phyloP scores from a whole-genome alignment of 345 rosid genomes.

The Gossypium bickii region DNA sequence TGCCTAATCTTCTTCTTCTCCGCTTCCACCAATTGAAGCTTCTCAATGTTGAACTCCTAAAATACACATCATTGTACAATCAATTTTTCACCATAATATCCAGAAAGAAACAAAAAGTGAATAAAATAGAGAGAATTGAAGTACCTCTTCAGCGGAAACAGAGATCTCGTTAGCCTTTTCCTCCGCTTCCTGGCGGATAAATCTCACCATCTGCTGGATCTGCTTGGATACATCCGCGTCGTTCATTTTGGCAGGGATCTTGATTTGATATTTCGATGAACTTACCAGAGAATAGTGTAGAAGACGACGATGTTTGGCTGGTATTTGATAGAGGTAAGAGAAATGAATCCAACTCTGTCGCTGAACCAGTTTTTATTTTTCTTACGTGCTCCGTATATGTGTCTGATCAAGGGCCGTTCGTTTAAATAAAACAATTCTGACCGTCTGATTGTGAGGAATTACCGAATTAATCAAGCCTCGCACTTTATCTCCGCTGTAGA shows the following conservation, averaged over 20 bases:
- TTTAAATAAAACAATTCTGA: background rate
- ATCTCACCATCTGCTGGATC: slow-evolving; percentile 98
- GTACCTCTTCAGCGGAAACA: slow-evolving; percentile 89
- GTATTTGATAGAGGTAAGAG: background rate
- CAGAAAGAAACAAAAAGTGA: background rate
- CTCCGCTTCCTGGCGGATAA: slow-evolving; percentile 95
- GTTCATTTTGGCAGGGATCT: slow-evolving; percentile 58
- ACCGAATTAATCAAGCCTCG: too few species aligned
- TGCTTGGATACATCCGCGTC: slow-evolving; percentile 91
- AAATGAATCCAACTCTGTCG: background rate
- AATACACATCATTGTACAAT: background rate
- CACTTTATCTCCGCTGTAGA: too few species aligned
- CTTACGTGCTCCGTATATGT: background rate
- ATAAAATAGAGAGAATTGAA: background rate
- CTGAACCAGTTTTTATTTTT: background rate
- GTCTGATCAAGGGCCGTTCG: background rate
- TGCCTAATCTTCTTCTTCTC: slow-evolving; percentile 98
- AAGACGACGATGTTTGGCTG: background rate
- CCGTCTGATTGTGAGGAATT: too few species aligned
- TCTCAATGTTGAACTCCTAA: slow-evolving; percentile 97
- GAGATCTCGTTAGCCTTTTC: slow-evolving; percentile 98
- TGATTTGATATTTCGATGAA: background rate
- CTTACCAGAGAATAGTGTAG: slow-evolving; percentile 1
- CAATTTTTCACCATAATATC: slow-evolving; percentile 9
- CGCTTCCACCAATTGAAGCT: slow-evolving; percentile 86